Conservation (phyloP, 768 basidiomycete genomes). For the Tulasnella sp. region DNA sequence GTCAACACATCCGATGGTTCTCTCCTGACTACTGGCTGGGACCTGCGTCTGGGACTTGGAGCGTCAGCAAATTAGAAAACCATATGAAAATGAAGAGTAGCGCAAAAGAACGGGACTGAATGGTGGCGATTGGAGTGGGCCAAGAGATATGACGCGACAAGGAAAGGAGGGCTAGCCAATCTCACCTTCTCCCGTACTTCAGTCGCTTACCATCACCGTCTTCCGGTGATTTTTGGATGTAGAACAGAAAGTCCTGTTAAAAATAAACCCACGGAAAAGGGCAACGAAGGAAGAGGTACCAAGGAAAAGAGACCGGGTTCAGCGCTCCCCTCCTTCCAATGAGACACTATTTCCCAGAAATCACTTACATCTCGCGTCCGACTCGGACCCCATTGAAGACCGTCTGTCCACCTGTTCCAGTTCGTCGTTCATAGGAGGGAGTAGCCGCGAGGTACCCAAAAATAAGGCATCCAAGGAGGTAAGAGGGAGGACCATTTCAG, state of each 20-base stretch:
- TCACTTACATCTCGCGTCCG: conserved; percentile 12
- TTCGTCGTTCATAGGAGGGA: neutral
- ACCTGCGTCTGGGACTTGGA: conserved; percentile 10
- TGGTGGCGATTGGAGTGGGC: neutral
- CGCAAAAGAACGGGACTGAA: neutral
- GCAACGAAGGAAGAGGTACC: neutral
- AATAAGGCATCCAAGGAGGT: neutral
- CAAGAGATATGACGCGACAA: neutral
- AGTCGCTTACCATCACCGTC: conserved; percentile 3
- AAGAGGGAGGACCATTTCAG: neutral
- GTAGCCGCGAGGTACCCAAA: neutral
- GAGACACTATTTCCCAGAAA: neutral
- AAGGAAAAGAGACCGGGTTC: neutral
- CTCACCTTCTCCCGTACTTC: conserved; percentile 11
- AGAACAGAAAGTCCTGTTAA: conserved; percentile 11
- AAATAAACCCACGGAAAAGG: neutral
- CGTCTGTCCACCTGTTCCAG: conserved; percentile 11
- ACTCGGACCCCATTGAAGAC: conserved; percentile 9
- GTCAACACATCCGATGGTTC: neutral
- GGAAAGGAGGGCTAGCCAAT: neutral
- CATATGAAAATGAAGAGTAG: neutral
- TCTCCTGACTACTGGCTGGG: conserved; percentile 2
- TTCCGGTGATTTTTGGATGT: conserved; percentile 5
- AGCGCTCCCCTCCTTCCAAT: neutral
- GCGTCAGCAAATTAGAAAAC: neutral